Base-by-base conservation (phyloP, 345 rosid species). In the Populus pruinosa region DNA sequence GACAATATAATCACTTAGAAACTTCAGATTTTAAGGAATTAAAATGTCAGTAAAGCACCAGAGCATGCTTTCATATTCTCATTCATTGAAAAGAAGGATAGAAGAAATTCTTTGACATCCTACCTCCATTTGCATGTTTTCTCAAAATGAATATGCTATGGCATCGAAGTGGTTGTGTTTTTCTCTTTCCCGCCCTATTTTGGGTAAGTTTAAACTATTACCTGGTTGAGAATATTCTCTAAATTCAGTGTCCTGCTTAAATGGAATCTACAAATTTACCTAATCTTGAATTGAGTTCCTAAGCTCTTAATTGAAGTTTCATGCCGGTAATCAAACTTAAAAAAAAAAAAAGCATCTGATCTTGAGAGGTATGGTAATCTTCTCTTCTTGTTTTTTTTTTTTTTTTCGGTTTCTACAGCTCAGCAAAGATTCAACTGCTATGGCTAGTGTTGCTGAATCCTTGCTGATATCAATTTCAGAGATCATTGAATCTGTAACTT, bases 391-490 rank as follows among this genome's bases (percentile, higher is more conserved):
- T 41, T 61, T 21, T 14, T n/a, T 44, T 13, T n/a, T 44, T 13
- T 39, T 23, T 64, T 5, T 66, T 36, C n/a, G 17, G 31, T 71
- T 72, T 78, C 64, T 79, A 55, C 89, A 92, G 97, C 66, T 72
- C 79, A 82, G 68, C 74, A 74, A 77, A 85, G 86, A 79, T 56
- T 35, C 2, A 41, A 23, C 80, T 80, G 63, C 81, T 74, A 66
- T 83, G 39, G 71, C 72, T 72, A 79, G 81, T 36, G 75, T 79
- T 50, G 80, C 83, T 25, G 84, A 78, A 80, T 78, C 88, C 27
- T 78, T 90, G 86, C 50, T 88, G 83, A 77, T 33, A 69, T 91
- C 89, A 49, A 88, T 89, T 76, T 88, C 92, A 12, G 88, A 83
- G 78, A 72, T 92, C 56, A 83, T 84, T 67, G 83, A 69, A 82